A percentile compares a stretch with the other conserved stretches of the same genome.
phyloP scores from a whole-genome alignment of 2,329 filamentous ascomycete species.

The Pseudopithomyces chartarum region DNA sequence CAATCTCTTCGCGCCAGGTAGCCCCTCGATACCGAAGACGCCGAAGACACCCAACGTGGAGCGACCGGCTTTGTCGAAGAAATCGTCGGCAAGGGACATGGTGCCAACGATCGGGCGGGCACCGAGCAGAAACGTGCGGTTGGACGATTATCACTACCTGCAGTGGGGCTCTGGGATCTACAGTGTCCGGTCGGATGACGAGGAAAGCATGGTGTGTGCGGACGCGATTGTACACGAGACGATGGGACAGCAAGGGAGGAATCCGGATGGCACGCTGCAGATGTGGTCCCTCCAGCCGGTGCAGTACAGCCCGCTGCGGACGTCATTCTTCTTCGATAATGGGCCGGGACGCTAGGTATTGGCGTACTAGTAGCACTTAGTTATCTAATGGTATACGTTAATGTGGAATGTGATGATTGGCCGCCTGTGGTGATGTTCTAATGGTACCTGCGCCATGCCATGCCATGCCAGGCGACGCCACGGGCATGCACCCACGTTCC shows the following conservation, averaged over 20 bases:
- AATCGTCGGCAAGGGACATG: conserved; percentile 12
- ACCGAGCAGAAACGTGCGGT: conserved; percentile 13
- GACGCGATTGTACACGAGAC: conserved; percentile 20
- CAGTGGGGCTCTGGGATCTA: conserved; percentile 7
- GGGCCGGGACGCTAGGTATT: neutral
- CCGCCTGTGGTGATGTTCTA: neutral
- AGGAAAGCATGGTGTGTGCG: conserved; percentile 27
- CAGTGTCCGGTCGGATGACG: conserved; percentile 18
- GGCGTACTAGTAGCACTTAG: neutral
- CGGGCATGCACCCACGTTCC: neutral
- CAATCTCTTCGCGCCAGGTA: neutral
- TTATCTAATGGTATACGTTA: neutral
- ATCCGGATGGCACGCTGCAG: conserved; percentile 20
- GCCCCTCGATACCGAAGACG: neutral
- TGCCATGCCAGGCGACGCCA: neutral
- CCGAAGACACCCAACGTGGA: neutral
- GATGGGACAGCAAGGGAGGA: conserved; percentile 18
- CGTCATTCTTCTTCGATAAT: conserved; percentile 14
- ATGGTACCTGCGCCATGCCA: neutral
- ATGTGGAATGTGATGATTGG: neutral
- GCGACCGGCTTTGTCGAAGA: conserved; percentile 9
- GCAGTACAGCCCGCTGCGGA: conserved; percentile 20
- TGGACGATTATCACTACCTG: conserved; percentile 22
- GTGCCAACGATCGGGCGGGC: conserved; percentile 15
- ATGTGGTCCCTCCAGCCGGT: conserved; percentile 19